Conservation (phyloP, 2,329 filamentous ascomycete genomes). For the Paecilomyces variotii region DNA sequence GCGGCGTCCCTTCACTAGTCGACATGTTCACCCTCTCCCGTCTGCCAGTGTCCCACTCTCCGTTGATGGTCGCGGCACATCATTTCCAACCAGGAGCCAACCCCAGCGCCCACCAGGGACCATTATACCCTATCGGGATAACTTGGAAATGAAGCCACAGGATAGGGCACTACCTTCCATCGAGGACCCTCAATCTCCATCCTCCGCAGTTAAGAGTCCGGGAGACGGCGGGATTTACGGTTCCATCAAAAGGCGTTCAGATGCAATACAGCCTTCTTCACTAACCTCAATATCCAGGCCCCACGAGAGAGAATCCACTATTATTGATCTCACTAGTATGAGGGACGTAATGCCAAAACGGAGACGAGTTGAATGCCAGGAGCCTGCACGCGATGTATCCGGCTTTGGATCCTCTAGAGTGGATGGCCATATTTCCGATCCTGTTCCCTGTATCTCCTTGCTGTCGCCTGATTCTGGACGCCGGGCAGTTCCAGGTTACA, state of each 20-base stretch:
- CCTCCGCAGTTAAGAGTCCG: slow-evolving; percentile 15
- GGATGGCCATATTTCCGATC: neutral
- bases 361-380: slow-evolving; percentile 22
- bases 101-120: slow-evolving; percentile 10
- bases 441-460: neutral
- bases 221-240: slow-evolving; percentile 17
- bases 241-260: slow-evolving; percentile 21
- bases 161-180: slow-evolving; percentile 29
- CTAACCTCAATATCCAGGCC: slow-evolving; percentile 18
- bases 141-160: slow-evolving; percentile 14
- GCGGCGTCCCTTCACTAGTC: slow-evolving; percentile 10
- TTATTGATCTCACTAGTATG: slow-evolving; percentile 15
- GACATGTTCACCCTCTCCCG: slow-evolving; percentile 8
- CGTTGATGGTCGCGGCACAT: slow-evolving; percentile 21
- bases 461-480: neutral
- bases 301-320: slow-evolving; percentile 14
- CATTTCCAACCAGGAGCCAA: slow-evolving; percentile 11
- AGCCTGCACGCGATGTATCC: slow-evolving; percentile 9
- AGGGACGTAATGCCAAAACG: slow-evolving; percentile 23
- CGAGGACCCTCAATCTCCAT: slow-evolving; percentile 17
- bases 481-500: slow-evolving; percentile 1
- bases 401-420: neutral
- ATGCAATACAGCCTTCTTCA: slow-evolving; percentile 18
- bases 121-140: slow-evolving; percentile 9
- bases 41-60: slow-evolving; percentile 22